Evolutionary conservation across 805 yeast genomes (phyloP).

Genomic region (Candida incommunis): DNA sequence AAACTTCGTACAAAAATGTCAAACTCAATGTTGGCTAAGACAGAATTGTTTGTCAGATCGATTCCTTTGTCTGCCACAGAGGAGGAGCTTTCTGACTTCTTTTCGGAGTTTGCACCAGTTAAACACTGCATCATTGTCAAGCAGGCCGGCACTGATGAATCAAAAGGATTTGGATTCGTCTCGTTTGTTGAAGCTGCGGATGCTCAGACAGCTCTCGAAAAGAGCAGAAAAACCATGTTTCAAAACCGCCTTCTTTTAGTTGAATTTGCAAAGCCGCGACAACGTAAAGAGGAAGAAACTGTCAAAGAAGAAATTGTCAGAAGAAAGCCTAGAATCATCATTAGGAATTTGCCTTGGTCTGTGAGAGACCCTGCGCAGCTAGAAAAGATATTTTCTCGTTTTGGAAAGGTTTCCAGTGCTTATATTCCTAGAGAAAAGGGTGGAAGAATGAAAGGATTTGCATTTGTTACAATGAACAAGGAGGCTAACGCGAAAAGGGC

Average conservation of each 20-base stretch:
- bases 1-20: no score
- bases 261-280: slow-evolving; percentile 88
- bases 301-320: slow-evolving; percentile 34
- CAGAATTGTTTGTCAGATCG: slow-evolving; percentile 62
- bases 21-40: slow-evolving; percentile 5
- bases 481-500: slow-evolving; percentile 67
- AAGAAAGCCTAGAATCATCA: slow-evolving; percentile 73
- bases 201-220: slow-evolving; percentile 56
- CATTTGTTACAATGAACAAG: slow-evolving; percentile 81
- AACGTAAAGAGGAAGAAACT: slow-evolving; percentile 31
- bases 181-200: slow-evolving; percentile 79
- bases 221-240: slow-evolving; percentile 52
- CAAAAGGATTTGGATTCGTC: slow-evolving; percentile 94
- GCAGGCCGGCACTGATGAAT: slow-evolving; percentile 51
- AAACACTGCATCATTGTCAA: slow-evolving; percentile 87
- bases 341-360: slow-evolving; percentile 94
- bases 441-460: slow-evolving; percentile 90
- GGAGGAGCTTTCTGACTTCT: slow-evolving; percentile 69
- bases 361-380: slow-evolving; percentile 64
- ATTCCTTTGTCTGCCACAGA: slow-evolving; percentile 70
- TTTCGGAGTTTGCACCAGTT: slow-evolving; percentile 87
- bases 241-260: slow-evolving; percentile 54
- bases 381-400: slow-evolving; percentile 54
- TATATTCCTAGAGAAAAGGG: slow-evolving; percentile 78
- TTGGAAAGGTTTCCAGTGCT: slow-evolving; percentile 79